Percentiles rank a stretch among this genome's conserved stretches.
Evolutionary conservation across 305 asterid genomes (phyloP).

Genomic region (Fraxinus ornus): DNA sequence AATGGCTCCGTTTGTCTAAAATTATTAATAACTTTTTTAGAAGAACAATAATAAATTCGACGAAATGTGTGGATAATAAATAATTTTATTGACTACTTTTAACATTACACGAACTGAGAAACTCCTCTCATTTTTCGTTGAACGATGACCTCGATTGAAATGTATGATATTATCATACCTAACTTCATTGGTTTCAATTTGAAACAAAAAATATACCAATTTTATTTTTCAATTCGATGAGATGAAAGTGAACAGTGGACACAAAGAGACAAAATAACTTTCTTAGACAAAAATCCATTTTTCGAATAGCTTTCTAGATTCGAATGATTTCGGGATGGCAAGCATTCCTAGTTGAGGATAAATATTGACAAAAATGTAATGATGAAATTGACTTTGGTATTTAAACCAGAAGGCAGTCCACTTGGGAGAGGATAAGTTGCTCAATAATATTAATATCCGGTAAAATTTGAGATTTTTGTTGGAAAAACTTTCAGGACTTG

Average conservation of each 20-base stretch:
- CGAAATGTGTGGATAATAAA: too few relatives aligned
- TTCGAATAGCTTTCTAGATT: background rate
- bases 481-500: background rate
- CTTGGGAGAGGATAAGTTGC: slow-evolving; percentile 8
- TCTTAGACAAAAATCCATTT: background rate
- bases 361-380: slow-evolving; percentile 12
- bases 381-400: slow-evolving; percentile 15
- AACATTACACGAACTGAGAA: too few relatives aligned
- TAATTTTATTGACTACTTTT: too few relatives aligned
- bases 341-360: background rate
- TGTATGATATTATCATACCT: background rate
- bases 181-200: background rate
- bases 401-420: slow-evolving; percentile 6
- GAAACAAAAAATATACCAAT: background rate
- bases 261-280: background rate
- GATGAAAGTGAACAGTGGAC: background rate
- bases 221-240: background rate
- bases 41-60: too few relatives aligned
- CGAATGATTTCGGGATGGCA: background rate
- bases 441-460: slow-evolving; percentile 14
- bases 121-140: too few relatives aligned
- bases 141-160: background rate
- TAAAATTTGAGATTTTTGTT: background rate
- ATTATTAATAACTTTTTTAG: too few relatives aligned
- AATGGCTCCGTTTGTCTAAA: background rate